Evolutionary conservation across 805 yeast species (phyloP), one percentile per base, ranked within the genome.

Genomic region (Sugiyamaella smithiae): DNA sequence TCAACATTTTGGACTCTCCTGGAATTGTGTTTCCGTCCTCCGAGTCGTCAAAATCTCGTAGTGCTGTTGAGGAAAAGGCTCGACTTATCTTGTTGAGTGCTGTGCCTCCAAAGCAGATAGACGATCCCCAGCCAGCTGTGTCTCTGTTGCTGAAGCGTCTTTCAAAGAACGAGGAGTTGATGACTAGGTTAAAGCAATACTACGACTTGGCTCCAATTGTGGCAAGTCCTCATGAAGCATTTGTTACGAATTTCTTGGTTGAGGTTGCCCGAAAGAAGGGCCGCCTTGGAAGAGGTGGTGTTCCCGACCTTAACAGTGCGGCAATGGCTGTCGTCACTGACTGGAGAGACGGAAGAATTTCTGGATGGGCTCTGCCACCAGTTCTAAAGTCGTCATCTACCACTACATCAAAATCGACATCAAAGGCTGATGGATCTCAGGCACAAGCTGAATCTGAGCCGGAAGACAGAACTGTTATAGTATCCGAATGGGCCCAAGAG

Each of bases 301-400:
- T 93, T 51, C 96, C 98, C 49, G 89, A 93, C 66, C 67, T 93
- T 54, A 84, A 81, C 51, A 76, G 90, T 55, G 96, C 98, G 6
- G 96, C 95, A 31, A 66, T 78, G 60, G 75, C 85, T 31, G 84
- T 93, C 9, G 74, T 93, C 63, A 88, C 80, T 60, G 99, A 93
- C 69, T 93, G 98, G 98, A 82, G 97, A 70, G 97, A 90, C 67
- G 99, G 99, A 51, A 81, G 93, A 65, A 81, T 93, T 60, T 69
- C 84, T 48, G 96, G 97, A 42, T 93, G 97, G 96, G 81, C 87
- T 2, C 69, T 82, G 59, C 96, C 96, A 6, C 59, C 58, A 11
- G 45, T 42, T 4, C 33, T 46, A n/a, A 47, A 48, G 36, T 40
- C 63, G 4, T 53, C 60, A 17, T 49, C 60, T 17, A 57, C 60